These are phyloP conservation scores for Leptographium procerum DNA, from an alignment of 2,329 filamentous ascomycete species.

Conservation along the genomic window DNA sequence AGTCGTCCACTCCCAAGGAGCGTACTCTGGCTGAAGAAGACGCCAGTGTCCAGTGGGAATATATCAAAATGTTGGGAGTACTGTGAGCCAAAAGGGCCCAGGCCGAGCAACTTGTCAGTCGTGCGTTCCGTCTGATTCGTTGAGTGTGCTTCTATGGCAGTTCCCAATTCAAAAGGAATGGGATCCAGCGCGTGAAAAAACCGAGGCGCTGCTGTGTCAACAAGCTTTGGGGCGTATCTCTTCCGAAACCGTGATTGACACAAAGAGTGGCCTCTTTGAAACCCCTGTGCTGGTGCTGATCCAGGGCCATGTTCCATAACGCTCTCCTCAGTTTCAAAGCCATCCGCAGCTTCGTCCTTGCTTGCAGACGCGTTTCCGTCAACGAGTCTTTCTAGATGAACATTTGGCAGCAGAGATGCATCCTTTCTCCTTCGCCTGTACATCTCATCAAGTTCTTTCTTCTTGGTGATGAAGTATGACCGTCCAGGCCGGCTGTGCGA, in stretches of 20 bases:
- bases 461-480: constrained; percentile 36
- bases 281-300: background rate
- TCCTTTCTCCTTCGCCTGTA: constrained; percentile 29
- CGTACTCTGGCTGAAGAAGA: constrained; percentile 50
- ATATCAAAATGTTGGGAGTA: constrained; percentile 53
- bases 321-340: background rate
- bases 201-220: constrained; percentile 41
- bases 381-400: constrained; percentile 25
- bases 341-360: background rate
- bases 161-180: constrained; percentile 19
- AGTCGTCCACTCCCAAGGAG: constrained; percentile 45
- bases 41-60: constrained; percentile 42
- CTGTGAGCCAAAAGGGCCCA: constrained; percentile 48
- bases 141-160: background rate
- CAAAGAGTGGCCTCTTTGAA: background rate
- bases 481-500: constrained; percentile 19
- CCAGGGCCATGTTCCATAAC: background rate
- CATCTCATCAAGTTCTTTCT: constrained; percentile 42
- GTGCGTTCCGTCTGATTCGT: constrained; percentile 8
- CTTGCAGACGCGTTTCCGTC: constrained; percentile 1
- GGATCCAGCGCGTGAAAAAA: constrained; percentile 44
- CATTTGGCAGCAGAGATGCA: constrained; percentile 13
- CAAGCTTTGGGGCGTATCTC: constrained; percentile 25
- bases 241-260: constrained; percentile 30
- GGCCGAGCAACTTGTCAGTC: constrained; percentile 34